Conservation (phyloP, 768 basidiomycete genomes). For the Erythrobasidium yunnanense region DNA sequence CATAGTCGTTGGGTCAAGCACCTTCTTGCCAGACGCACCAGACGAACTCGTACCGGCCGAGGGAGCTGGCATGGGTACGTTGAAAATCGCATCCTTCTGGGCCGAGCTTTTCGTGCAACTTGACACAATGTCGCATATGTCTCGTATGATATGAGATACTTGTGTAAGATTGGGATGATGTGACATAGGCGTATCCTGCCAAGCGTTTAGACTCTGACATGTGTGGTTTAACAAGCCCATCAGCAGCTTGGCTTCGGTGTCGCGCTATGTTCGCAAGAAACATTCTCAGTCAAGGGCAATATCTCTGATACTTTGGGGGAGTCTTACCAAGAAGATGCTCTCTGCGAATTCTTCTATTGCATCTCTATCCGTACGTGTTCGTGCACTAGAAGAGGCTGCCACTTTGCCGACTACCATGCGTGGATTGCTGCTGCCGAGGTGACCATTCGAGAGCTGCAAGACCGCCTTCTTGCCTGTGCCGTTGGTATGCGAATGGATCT, state of each 20-base stretch:
- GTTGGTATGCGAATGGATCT: not conserved
- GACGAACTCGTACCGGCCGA: too few species aligned
- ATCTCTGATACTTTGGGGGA: not conserved
- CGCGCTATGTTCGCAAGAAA: not conserved
- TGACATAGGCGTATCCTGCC: not conserved
- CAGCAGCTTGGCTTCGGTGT: not conserved
- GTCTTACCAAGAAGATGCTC: conserved; percentile 10
- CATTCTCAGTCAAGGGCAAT: not conserved
- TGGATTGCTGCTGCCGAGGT: not conserved
- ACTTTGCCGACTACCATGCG: not conserved
- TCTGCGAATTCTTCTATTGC: not conserved
- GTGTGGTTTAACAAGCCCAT: not conserved
- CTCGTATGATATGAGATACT: not conserved
- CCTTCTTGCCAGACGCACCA: not conserved
- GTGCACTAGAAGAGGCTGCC: not conserved
- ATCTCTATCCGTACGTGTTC: not conserved
- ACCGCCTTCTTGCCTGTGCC: not conserved
- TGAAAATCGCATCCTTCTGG: not conserved
- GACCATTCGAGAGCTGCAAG: not conserved
- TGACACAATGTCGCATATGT: not conserved
- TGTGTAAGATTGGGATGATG: not conserved
- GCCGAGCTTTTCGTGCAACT: not conserved
- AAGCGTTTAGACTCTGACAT: not conserved
- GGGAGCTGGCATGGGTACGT: too few species aligned
- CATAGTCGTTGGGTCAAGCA: not conserved